Conservation (phyloP, 495 filamentous ascomycete species). For the Penicillium taxi region DNA sequence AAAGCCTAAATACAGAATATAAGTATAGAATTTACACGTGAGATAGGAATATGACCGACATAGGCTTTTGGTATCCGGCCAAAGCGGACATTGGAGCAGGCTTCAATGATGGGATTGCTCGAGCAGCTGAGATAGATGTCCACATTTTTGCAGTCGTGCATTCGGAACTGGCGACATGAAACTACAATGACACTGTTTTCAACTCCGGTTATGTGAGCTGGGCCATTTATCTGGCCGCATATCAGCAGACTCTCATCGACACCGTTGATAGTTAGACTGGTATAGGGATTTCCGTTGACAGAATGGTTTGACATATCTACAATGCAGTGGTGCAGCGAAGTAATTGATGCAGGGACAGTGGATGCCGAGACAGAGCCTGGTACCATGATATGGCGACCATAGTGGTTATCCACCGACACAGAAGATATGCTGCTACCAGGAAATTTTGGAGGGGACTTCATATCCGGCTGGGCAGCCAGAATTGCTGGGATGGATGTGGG, state of each 20-base stretch:
- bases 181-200: conserved; percentile 66
- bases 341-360: conserved; percentile 64
- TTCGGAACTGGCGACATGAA: conserved; percentile 72
- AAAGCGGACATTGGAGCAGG: conserved; percentile 72
- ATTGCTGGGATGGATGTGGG: conserved; percentile 31
- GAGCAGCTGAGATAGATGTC: conserved; percentile 74
- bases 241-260: conserved; percentile 62
- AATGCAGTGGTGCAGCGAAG: conserved; percentile 61
- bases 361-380: conserved; percentile 58
- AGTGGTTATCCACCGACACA: conserved; percentile 57
- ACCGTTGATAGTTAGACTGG: conserved; percentile 63
- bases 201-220: conserved; percentile 74
- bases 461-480: conserved; percentile 9
- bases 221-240: conserved; percentile 67
- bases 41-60: conserved; percentile 40
- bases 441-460: conserved; percentile 15
- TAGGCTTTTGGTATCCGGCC: conserved; percentile 61
- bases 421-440: conserved; percentile 36
- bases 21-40: not conserved
- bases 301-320: conserved; percentile 71
- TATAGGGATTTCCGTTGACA: conserved; percentile 55
- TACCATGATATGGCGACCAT: conserved; percentile 56
- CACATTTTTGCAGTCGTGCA: conserved; percentile 76
- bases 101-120: conserved; percentile 89
- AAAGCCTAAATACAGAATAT: conserved; percentile 19